Evolutionary conservation across 805 yeast species (phyloP).

Genomic region (Geotrichum ghanense): DNA sequence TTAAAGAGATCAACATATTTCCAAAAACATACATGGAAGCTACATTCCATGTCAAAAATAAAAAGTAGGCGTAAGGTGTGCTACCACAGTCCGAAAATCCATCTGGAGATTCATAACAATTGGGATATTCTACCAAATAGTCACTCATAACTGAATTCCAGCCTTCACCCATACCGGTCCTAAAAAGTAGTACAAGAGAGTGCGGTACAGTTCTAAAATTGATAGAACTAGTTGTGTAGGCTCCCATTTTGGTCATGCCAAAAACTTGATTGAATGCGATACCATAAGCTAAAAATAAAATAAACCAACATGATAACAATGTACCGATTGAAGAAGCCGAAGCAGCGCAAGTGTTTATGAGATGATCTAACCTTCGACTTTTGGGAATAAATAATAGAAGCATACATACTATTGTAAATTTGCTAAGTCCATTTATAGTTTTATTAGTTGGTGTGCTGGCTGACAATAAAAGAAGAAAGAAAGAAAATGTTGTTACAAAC

Average conservation of each 20-base stretch:
- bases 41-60: slow-evolving; percentile 79
- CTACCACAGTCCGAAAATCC: slow-evolving; percentile 70
- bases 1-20: slow-evolving; percentile 81
- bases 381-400: slow-evolving; percentile 41
- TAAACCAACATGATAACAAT: slow-evolving; percentile 76
- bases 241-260: slow-evolving; percentile 75
- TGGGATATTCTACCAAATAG: slow-evolving; percentile 54
- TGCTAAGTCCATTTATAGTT: slow-evolving; percentile 30
- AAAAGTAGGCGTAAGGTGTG: slow-evolving; percentile 35
- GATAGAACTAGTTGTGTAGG: slow-evolving; percentile 57
- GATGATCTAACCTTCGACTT: slow-evolving; percentile 62
- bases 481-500: slow-evolving; percentile 25
- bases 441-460: slow-evolving; percentile 6
- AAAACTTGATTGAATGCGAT: slow-evolving; percentile 88
- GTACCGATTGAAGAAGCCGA: slow-evolving; percentile 64
- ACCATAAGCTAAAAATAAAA: slow-evolving; percentile 74
- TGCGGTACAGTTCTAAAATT: slow-evolving; percentile 83
- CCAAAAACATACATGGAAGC: slow-evolving; percentile 88
- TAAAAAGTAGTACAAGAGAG: slow-evolving; percentile 63
- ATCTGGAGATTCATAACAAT: slow-evolving; percentile 37
- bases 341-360: slow-evolving; percentile 72
- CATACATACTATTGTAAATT: slow-evolving; percentile 37
- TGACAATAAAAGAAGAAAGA: slow-evolving; percentile 13
- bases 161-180: slow-evolving; percentile 89
- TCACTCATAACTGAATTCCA: slow-evolving; percentile 90